These are phyloP conservation scores for Serendipita sp. DNA, from an alignment of 768 basidiomycete species.

Conservation along the genomic window DNA sequence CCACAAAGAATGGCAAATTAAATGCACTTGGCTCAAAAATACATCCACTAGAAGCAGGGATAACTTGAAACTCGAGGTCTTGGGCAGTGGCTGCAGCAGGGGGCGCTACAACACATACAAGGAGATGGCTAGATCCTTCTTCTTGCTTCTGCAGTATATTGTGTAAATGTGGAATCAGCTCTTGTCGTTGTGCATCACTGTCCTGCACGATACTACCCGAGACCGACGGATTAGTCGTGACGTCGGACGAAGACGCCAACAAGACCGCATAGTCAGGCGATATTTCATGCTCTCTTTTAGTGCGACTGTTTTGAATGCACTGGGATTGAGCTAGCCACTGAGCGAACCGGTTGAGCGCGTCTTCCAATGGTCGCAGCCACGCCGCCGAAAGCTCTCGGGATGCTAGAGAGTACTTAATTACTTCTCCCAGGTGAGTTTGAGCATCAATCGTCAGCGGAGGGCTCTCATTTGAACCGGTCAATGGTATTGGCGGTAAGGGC, in stretches of 20 bases:
- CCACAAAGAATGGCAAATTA: conserved; percentile 21
- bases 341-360: not conserved
- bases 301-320: not conserved
- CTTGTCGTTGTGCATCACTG: not conserved
- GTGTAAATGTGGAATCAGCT: not conserved
- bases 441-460: not conserved
- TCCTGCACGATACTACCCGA: not conserved
- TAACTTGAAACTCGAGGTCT: conserved; percentile 26
- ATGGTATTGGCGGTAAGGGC: not conserved
- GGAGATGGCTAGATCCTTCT: conserved; percentile 27
- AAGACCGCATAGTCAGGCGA: not conserved
- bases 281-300: not conserved
- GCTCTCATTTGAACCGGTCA: not conserved
- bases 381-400: not conserved
- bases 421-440: not conserved
- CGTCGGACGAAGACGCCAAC: not conserved
- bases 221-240: not conserved
- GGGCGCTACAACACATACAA: conserved; percentile 34
- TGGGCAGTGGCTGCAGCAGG: conserved; percentile 16
- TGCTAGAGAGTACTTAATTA: not conserved
- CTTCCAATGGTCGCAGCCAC: not conserved
- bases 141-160: not conserved
- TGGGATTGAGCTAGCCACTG: not conserved
- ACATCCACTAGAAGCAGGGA: conserved; percentile 28
- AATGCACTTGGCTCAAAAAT: conserved; percentile 28